Conservation (phyloP, 73 alveolate species). For the Paramecium tetraurelia region DNA sequence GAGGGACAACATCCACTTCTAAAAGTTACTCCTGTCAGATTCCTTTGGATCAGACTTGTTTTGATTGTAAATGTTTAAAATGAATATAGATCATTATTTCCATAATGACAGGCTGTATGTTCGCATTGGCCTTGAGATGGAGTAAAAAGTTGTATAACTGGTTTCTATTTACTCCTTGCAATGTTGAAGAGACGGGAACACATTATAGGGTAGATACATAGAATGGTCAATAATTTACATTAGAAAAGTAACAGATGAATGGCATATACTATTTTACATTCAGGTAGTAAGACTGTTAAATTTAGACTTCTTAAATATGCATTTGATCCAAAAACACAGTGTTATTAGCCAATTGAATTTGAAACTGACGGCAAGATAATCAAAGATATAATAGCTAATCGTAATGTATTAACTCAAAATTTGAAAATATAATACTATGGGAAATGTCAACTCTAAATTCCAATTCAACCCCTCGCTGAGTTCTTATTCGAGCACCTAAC, state of each 20-base stretch:
- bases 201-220: constrained; percentile 26
- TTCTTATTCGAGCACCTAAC: not conserved
- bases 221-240: not conserved
- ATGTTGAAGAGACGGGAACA: not conserved
- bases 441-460: constrained; percentile 10
- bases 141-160: not conserved
- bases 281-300: not conserved
- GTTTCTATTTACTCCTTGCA: not conserved
- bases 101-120: not conserved
- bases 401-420: not conserved
- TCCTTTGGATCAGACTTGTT: not conserved
- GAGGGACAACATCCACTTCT: constrained; percentile 23
- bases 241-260: not conserved
- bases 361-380: not conserved
- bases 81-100: not conserved
- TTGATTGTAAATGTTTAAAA: not conserved
- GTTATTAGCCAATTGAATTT: constrained; percentile 25
- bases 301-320: not conserved
- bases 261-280: not conserved
- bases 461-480: not conserved
- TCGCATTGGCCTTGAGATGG: constrained; percentile 19
- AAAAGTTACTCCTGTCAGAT: constrained; percentile 19
- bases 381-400: not conserved
- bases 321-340: not conserved
- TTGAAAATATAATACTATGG: not conserved